A percentile compares a stretch with the other conserved stretches of the same genome.
Conservation (phyloP, 805 yeast genomes). For the Starmera quercuum region DNA sequence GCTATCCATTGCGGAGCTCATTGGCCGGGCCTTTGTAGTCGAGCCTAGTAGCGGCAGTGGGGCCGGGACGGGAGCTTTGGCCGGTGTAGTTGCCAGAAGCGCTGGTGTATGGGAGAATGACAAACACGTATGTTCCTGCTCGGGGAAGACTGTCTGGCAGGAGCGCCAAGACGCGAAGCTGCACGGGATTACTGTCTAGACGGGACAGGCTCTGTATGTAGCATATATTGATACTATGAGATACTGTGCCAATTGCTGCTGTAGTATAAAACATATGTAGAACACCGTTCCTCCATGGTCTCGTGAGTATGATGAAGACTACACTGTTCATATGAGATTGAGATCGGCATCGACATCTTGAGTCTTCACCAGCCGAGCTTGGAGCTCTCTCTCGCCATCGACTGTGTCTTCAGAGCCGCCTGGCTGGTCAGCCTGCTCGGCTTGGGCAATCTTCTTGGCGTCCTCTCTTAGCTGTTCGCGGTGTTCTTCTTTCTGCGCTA, state of each 20-base stretch:
- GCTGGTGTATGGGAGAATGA: conserved; percentile 98
- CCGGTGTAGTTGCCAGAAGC: conserved; percentile 90
- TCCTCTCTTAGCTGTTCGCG: not conserved
- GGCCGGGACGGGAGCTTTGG: conserved; percentile 37
- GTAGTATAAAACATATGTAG: too few species aligned
- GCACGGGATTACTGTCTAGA: conserved; percentile 35
- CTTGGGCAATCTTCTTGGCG: conserved; percentile 6
- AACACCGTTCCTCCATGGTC: too few species aligned
- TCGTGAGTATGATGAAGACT: too few species aligned
- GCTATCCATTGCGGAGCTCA: conserved; percentile 47
- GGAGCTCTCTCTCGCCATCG: not conserved
- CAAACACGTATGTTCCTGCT: conserved; percentile 87
- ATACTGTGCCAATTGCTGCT: too few species aligned
- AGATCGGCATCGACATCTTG: too few species aligned
- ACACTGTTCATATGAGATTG: too few species aligned
- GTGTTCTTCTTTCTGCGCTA: not conserved
- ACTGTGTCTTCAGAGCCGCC: too few species aligned
- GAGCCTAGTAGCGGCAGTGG: conserved; percentile 14
- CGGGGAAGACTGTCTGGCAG: conserved; percentile 95
- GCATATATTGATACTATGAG: too few species aligned
- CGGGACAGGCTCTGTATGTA: not conserved
- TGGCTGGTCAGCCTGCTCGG: too few species aligned
- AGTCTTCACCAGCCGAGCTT: too few species aligned
- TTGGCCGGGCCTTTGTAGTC: conserved; percentile 53
- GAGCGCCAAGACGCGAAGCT: conserved; percentile 72